Evolutionary conservation across 176 grass and related monocot genomes (phyloP).

Genomic region (Oryza longistaminata): DNA sequence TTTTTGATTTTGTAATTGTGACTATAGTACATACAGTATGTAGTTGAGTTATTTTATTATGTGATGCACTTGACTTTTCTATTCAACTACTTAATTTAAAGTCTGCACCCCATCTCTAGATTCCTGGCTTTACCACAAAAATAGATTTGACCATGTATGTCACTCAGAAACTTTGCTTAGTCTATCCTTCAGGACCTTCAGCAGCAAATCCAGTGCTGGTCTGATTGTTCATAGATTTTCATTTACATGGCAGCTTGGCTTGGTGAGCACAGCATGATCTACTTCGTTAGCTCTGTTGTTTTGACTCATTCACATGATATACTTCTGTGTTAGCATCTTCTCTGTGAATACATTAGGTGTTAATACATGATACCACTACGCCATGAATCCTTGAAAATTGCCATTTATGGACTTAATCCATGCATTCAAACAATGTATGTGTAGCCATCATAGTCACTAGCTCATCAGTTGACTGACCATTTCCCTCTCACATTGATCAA

Average conservation of each 20-base stretch:
- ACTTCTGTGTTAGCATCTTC: background rate
- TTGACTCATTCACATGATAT: background rate
- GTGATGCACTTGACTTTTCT: background rate
- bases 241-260: background rate
- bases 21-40: background rate
- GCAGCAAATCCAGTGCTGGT: background rate
- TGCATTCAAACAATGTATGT: background rate
- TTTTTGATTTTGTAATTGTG: background rate
- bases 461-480: background rate
- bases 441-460: background rate
- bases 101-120: background rate
- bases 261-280: background rate
- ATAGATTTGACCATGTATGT: background rate
- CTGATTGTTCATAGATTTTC: background rate
- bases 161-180: background rate
- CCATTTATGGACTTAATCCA: background rate
- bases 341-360: background rate
- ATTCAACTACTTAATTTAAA: background rate
- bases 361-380: background rate
- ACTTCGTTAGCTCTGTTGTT: background rate
- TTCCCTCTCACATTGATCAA: slow-evolving; percentile 13
- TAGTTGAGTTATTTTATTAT: background rate
- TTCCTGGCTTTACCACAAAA: background rate
- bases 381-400: background rate
- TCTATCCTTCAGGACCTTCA: background rate